These are phyloP conservation scores for Phialophora chinensis DNA, from an alignment of 2,329 filamentous ascomycete species.

Conservation along the genomic window DNA sequence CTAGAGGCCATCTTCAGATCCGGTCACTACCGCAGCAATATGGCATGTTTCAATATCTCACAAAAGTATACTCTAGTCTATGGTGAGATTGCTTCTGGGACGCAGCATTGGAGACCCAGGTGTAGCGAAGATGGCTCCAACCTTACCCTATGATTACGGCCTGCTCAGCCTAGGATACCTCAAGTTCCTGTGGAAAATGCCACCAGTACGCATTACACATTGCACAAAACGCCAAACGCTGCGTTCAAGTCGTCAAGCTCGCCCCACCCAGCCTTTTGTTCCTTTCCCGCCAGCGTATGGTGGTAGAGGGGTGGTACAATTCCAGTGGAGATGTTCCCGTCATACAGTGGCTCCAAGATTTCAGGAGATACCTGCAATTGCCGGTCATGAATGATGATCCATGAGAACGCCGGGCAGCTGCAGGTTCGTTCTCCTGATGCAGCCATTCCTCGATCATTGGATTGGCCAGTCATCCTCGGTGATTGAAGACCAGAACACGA, in stretches of 20 bases:
- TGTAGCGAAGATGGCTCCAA: conserved; percentile 4
- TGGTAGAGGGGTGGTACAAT: background rate
- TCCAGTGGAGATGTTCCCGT: background rate
- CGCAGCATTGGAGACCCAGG: background rate
- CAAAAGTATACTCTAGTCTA: conserved; percentile 33
- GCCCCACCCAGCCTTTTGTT: conserved; percentile 13
- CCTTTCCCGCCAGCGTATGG: conserved; percentile 8
- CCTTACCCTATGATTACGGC: conserved; percentile 5
- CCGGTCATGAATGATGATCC: background rate
- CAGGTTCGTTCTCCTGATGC: background rate
- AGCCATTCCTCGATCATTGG: conserved; percentile 21
- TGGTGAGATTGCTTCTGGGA: conserved; percentile 18
- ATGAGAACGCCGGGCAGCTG: background rate
- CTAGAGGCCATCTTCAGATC: background rate
- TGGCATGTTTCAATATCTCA: conserved; percentile 25
- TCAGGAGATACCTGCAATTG: background rate
- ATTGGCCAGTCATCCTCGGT: conserved; percentile 97
- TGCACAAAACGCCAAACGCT: conserved; percentile 36
- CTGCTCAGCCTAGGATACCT: background rate
- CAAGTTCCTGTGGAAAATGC: conserved; percentile 19
- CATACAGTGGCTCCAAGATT: background rate
- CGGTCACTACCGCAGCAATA: background rate
- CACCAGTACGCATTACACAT: conserved; percentile 27
- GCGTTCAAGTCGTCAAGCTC: conserved; percentile 34
- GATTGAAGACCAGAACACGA: conserved; percentile 98